These are phyloP conservation scores for Xylaria palmicola DNA, from an alignment of 495 filamentous ascomycete genomes.

Conservation along the genomic window DNA sequence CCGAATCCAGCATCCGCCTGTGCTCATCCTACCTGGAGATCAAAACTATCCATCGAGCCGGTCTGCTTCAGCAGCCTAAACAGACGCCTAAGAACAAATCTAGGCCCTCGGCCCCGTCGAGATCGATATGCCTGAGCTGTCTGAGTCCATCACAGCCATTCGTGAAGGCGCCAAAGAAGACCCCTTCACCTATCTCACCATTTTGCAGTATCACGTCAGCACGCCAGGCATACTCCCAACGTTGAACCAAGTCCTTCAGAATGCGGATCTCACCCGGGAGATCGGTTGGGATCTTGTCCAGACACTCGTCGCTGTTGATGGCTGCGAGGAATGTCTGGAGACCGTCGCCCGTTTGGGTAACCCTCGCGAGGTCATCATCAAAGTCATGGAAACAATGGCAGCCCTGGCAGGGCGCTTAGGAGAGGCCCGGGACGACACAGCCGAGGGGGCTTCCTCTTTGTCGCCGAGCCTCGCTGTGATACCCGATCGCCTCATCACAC, in stretches of 20 bases:
- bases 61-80: background rate
- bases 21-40: background rate
- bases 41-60: background rate
- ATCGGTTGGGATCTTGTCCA: slow-evolving; percentile 97
- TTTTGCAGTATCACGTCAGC: slow-evolving; percentile 81
- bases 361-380: slow-evolving; percentile 89
- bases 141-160: slow-evolving; percentile 30
- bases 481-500: slow-evolving; percentile 64
- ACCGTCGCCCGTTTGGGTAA: slow-evolving; percentile 79
- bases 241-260: slow-evolving; percentile 76
- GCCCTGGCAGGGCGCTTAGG: slow-evolving; percentile 57
- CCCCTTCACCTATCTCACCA: slow-evolving; percentile 82
- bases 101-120: background rate
- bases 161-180: slow-evolving; percentile 48
- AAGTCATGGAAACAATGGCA: slow-evolving; percentile 69
- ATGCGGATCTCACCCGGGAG: slow-evolving; percentile 78
- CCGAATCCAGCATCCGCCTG: background rate
- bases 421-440: slow-evolving; percentile 32
- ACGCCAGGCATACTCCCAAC: slow-evolving; percentile 67
- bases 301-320: slow-evolving; percentile 75
- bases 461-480: slow-evolving; percentile 20
- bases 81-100: background rate
- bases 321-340: slow-evolving; percentile 71
- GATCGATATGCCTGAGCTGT: slow-evolving; percentile 23
- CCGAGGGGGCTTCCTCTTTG: slow-evolving; percentile 27